Evolutionary conservation across 805 yeast genomes (phyloP).

Genomic region (Myxozyma vanderwaltii): DNA sequence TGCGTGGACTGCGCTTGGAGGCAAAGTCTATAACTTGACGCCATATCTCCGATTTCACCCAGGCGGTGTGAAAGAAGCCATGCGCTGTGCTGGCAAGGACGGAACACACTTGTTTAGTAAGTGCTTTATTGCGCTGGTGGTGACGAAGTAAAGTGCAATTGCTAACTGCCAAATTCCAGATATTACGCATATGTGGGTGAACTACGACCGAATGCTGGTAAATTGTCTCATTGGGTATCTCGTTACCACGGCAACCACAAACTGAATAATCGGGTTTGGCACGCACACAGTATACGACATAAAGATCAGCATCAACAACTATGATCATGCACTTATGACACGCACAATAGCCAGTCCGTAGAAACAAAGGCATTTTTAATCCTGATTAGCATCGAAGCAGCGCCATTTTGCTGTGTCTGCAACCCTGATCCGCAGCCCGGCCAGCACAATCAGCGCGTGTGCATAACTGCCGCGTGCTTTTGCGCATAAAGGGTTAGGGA

Average conservation of each 20-base stretch:
- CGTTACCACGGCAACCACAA: slow-evolving; percentile 2
- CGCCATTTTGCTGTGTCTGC: neutral
- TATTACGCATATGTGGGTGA: slow-evolving; percentile 68
- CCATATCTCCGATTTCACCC: slow-evolving; percentile 86
- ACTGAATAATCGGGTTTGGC: no score
- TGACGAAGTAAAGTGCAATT: slow-evolving; percentile 37
- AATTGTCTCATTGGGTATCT: slow-evolving; percentile 71
- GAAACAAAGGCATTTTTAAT: no score
- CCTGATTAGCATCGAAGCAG: neutral
- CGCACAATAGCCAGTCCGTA: no score
- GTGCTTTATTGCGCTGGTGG: slow-evolving; percentile 7
- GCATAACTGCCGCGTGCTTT: neutral
- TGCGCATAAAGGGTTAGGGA: neutral
- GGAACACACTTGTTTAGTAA: slow-evolving; percentile 75
- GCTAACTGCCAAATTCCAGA: slow-evolving; percentile 20
- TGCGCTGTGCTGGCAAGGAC: slow-evolving; percentile 81
- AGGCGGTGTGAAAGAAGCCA: slow-evolving; percentile 79
- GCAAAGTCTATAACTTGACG: slow-evolving; percentile 84
- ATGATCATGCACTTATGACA: no score
- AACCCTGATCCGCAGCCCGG: slow-evolving; percentile 5
- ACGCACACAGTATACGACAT: no score
- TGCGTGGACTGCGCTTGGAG: slow-evolving; percentile 82
- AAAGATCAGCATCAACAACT: no score
- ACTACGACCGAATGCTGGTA: slow-evolving; percentile 76
- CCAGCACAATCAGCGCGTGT: neutral